A percentile compares a stretch with the other conserved stretches of the same genome.
Evolutionary conservation across 177 flowering plant genomes (phyloP).

Genomic region (Vitis hybrid): DNA sequence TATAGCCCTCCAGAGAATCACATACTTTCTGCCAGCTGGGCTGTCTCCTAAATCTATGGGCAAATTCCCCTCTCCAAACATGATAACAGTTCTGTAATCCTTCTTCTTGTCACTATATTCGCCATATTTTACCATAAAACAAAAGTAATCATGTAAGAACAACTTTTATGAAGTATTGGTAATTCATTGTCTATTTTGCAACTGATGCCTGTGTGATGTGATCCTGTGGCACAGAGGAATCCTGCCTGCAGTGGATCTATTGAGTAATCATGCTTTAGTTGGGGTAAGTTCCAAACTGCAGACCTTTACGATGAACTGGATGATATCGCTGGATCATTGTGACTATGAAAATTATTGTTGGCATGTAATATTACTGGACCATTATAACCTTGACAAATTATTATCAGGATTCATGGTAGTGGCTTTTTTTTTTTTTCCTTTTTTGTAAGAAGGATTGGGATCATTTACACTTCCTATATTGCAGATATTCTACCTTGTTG

Average conservation of each 20-base stretch:
- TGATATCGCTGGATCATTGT: background rate
- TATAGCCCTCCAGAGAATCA: no score
- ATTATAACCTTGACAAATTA: background rate
- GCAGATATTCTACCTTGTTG: slow-evolving; percentile 68
- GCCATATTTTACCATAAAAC: no score
- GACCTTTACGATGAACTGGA: background rate
- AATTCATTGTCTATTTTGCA: background rate
- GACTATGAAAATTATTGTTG: background rate
- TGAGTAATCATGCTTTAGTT: slow-evolving; percentile 54
- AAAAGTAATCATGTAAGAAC: no score
- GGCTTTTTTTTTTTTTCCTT: background rate
- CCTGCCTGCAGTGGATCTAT: slow-evolving; percentile 77
- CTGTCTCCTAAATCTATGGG: background rate
- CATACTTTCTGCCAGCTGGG: background rate
- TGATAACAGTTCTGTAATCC: background rate
- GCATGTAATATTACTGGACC: background rate
- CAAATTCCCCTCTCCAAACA: background rate
- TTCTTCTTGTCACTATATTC: background rate
- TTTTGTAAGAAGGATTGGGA: background rate
- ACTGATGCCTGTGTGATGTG: slow-evolving; percentile 20
- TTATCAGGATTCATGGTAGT: background rate
- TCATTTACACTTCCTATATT: background rate
- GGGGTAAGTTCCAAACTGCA: slow-evolving; percentile 60
- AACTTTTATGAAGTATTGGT: background rate
- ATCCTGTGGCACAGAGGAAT: slow-evolving; percentile 73